A percentile compares a stretch with the other conserved stretches of the same genome.
These are phyloP conservation scores for Alternaria rosae DNA, from an alignment of 2,329 filamentous ascomycete species.

Conservation along the genomic window DNA sequence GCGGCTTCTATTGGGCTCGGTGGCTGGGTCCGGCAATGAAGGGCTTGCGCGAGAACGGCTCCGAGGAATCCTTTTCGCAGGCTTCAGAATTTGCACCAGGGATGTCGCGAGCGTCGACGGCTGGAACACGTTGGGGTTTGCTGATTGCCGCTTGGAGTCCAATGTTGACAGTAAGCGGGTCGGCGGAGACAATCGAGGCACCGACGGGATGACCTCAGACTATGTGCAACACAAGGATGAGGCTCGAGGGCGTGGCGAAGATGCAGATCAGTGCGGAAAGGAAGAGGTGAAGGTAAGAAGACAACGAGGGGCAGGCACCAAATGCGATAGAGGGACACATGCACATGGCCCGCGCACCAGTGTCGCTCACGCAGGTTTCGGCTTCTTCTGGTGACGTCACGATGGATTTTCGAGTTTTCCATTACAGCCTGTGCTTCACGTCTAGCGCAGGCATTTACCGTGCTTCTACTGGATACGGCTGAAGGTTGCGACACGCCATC, in stretches of 20 bases:
- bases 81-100: slow-evolving; percentile 16
- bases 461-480: background rate
- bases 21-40: slow-evolving; percentile 24
- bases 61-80: slow-evolving; percentile 2
- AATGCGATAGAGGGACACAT: slow-evolving; percentile 15
- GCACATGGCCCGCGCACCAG: slow-evolving; percentile 12
- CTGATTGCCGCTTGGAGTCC: slow-evolving; percentile 6
- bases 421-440: slow-evolving; percentile 17
- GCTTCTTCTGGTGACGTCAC: slow-evolving; percentile 20
- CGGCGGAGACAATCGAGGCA: slow-evolving; percentile 28
- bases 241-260: slow-evolving; percentile 29
- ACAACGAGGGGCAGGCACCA: slow-evolving; percentile 15
- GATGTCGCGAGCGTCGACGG: background rate
- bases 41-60: slow-evolving; percentile 15
- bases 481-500: background rate
- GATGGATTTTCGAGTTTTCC: slow-evolving; percentile 24
- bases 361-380: slow-evolving; percentile 21
- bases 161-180: slow-evolving; percentile 18
- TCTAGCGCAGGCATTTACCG: slow-evolving; percentile 3
- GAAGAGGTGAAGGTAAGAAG: slow-evolving; percentile 21
- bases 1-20: slow-evolving; percentile 21
- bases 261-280: slow-evolving; percentile 33
- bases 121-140: background rate
- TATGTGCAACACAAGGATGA: slow-evolving; percentile 28
- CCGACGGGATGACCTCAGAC: slow-evolving; percentile 14